phyloP scores from a whole-genome alignment of 352 stramenopile genomes.

The Globisporangium parvum region DNA sequence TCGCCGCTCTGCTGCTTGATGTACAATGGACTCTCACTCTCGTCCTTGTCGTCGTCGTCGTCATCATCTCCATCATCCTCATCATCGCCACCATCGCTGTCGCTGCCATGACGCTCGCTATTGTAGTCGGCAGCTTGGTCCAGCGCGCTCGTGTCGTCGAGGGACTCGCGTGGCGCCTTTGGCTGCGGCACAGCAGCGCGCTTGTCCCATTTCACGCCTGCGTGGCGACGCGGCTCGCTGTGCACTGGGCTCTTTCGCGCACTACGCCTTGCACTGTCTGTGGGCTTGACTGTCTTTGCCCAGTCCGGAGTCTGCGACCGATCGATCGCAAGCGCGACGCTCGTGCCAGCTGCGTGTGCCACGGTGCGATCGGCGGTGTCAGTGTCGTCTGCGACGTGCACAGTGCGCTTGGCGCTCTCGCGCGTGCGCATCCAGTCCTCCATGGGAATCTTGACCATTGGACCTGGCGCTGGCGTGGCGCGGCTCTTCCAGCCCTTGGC shows the following conservation, averaged over 20 bases:
- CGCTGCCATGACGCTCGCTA: background rate
- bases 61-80: background rate
- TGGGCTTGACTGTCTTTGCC: constrained; percentile 31
- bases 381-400: constrained; percentile 19
- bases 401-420: constrained; percentile 40
- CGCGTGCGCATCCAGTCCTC: constrained; percentile 74
- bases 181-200: background rate
- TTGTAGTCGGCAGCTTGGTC: background rate
- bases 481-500: constrained; percentile 43
- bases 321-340: constrained; percentile 27
- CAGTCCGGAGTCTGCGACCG: constrained; percentile 56
- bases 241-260: constrained; percentile 10
- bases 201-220: constrained; percentile 15
- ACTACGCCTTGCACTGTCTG: constrained; percentile 6
- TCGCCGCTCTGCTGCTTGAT: constrained; percentile 12
- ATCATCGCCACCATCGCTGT: background rate
- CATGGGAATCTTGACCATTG: constrained; percentile 47
- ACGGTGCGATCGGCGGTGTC: background rate
- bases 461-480: constrained; percentile 32
- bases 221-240: constrained; percentile 4
- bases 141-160: background rate
- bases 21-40: constrained; percentile 2
- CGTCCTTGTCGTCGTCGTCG: background rate
- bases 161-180: background rate
- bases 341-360: background rate